Conservation (phyloP, 2,329 filamentous ascomycete genomes). For the Cladosporium phlei region DNA sequence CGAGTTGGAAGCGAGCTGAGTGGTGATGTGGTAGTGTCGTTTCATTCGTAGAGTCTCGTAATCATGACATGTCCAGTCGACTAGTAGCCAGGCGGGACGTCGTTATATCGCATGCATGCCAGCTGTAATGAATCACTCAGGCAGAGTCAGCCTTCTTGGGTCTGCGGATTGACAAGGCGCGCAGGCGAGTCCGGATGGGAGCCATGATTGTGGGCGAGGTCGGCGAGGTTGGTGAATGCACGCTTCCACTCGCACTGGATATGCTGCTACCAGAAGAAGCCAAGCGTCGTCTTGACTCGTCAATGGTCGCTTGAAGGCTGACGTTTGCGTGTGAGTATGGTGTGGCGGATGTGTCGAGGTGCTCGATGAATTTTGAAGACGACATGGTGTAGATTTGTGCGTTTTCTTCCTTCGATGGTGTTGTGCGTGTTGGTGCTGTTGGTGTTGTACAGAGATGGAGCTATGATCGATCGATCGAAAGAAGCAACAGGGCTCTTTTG, state of each 20-base stretch:
- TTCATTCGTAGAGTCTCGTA: too few species aligned
- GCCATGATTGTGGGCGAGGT: not conserved
- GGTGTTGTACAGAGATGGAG: not conserved
- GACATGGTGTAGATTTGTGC: conserved; percentile 22
- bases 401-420: not conserved
- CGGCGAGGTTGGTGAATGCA: conserved; percentile 11
- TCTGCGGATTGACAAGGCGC: conserved; percentile 14
- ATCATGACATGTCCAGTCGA: too few species aligned
- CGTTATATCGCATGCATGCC: too few species aligned
- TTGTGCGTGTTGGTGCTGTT: not conserved
- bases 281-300: conserved; percentile 29
- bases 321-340: conserved; percentile 32
- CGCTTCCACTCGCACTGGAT: conserved; percentile 18
- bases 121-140: too few species aligned
- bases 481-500: not conserved
- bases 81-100: too few species aligned
- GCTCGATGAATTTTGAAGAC: conserved; percentile 34
- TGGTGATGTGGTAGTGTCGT: too few species aligned
- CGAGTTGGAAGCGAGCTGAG: too few species aligned
- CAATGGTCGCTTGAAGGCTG: conserved; percentile 32
- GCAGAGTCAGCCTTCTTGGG: conserved; percentile 5
- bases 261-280: conserved; percentile 26
- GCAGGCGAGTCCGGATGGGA: conserved; percentile 14
- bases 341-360: conserved; percentile 28
- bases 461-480: conserved; percentile 10